These are phyloP conservation scores for Alternaria longipes DNA, from an alignment of 2,329 filamentous ascomycete species.

Conservation along the genomic window DNA sequence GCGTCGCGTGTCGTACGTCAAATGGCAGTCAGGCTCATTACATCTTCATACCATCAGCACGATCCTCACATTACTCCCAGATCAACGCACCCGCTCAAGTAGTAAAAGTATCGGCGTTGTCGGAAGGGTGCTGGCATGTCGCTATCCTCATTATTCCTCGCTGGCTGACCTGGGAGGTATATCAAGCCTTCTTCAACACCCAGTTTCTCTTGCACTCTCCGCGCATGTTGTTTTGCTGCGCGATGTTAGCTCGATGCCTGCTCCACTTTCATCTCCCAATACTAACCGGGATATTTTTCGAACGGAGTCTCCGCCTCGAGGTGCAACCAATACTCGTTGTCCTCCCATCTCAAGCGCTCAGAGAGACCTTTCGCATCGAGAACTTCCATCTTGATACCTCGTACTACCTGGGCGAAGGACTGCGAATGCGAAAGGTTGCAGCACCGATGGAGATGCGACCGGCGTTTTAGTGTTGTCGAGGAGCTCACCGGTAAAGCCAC, in stretches of 20 bases:
- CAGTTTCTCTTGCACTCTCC: slow-evolving; percentile 48
- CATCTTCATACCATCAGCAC: slow-evolving; percentile 37
- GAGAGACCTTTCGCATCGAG: slow-evolving; percentile 41
- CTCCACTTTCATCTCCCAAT: neutral
- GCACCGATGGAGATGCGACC: slow-evolving; percentile 15
- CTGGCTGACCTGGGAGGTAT: slow-evolving; percentile 64
- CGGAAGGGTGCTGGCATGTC: slow-evolving; percentile 66
- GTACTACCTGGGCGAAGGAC: slow-evolving; percentile 20
- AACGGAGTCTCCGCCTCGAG: slow-evolving; percentile 43
- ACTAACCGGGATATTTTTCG: slow-evolving; percentile 53
- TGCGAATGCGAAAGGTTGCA: slow-evolving; percentile 18
- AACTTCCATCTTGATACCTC: slow-evolving; percentile 33
- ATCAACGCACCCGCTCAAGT: slow-evolving; percentile 60
- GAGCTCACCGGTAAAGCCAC: slow-evolving; percentile 25
- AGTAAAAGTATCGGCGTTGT: slow-evolving; percentile 70
- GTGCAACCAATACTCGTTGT: slow-evolving; percentile 48
- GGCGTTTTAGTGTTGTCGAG: slow-evolving; percentile 23
- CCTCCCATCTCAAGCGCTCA: slow-evolving; percentile 38
- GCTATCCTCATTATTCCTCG: slow-evolving; percentile 64
- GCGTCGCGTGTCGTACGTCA: slow-evolving; percentile 66
- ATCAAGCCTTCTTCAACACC: slow-evolving; percentile 58
- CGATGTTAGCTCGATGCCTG: slow-evolving; percentile 10
- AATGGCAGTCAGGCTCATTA: slow-evolving; percentile 63
- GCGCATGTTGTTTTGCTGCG: slow-evolving; percentile 53
- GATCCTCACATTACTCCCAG: neutral